phyloP scores from a whole-genome alignment of 116 monocot species.

The Dioscorea cayenensis region DNA sequence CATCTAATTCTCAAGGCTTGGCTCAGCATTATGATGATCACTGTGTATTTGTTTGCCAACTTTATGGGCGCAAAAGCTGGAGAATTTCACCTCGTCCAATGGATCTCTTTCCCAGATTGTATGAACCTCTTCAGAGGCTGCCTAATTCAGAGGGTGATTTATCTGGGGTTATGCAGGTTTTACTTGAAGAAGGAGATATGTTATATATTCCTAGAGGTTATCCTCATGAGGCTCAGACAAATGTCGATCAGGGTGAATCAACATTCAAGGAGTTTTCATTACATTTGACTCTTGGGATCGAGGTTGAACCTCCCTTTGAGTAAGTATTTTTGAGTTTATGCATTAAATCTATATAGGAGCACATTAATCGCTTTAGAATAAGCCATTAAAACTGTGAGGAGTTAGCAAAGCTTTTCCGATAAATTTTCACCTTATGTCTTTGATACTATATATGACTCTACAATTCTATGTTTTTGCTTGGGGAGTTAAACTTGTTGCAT shows the following conservation, averaged over 20 bases:
- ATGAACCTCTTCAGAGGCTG: constrained; percentile 33
- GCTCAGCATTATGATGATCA: constrained; percentile 84
- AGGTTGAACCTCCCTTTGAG: constrained; percentile 93
- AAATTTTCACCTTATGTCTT: no score
- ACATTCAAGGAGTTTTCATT: constrained; percentile 35
- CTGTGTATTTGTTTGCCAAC: constrained; percentile 87
- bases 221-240: constrained; percentile 75
- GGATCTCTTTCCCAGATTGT: constrained; percentile 56
- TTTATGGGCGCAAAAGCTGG: constrained; percentile 68
- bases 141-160: constrained; percentile 11
- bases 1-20: constrained; percentile 74
- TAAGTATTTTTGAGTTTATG: constrained; percentile 35
- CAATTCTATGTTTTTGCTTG: no score
- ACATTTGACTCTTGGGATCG: constrained; percentile 90
- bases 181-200: constrained; percentile 63
- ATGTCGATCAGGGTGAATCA: constrained; percentile 14
- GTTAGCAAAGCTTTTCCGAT: no score
- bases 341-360: neutral
- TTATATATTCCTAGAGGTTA: constrained; percentile 89
- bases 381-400: no score
- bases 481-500: no score
- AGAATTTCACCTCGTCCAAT: constrained; percentile 20
- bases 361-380: no score
- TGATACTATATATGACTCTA: no score
- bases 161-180: constrained; percentile 16